Evolutionary conservation across 306 rosid species (phyloP).

Genomic region (Begonia loranthoides): DNA sequence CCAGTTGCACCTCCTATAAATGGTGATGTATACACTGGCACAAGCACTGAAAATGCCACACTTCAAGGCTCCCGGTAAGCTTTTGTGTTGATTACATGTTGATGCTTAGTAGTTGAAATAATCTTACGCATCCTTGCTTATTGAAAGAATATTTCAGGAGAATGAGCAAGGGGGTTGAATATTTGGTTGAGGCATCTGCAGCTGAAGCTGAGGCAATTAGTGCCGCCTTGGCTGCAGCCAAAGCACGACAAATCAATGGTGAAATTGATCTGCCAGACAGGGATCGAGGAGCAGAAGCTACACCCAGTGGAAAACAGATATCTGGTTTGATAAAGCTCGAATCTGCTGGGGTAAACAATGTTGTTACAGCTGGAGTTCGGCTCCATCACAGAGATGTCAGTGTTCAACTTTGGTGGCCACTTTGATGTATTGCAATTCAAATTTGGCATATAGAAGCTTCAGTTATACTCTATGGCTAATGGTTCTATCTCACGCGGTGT

Average conservation of each 20-base stretch:
- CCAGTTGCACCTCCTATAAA: constrained; percentile 93
- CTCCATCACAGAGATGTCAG: constrained; percentile 99
- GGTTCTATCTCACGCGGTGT: constrained; percentile 14
- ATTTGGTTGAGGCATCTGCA: constrained; percentile 97
- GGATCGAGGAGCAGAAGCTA: constrained; percentile 93
- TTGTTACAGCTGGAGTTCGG: constrained; percentile 75
- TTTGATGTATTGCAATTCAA: constrained; percentile 9
- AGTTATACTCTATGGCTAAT: constrained; percentile 6
- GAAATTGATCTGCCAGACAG: constrained; percentile 88
- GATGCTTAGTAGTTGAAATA: no score
- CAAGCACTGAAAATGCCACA: constrained; percentile 92
- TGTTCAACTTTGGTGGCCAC: constrained; percentile 16
- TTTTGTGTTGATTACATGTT: not conserved
- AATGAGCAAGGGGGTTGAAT: constrained; percentile 89
- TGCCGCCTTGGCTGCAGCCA: constrained; percentile 96
- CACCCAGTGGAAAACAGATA: constrained; percentile 89
- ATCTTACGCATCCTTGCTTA: no score
- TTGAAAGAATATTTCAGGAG: constrained; percentile 29
- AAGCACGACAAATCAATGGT: constrained; percentile 88
- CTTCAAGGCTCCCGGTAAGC: constrained; percentile 70
- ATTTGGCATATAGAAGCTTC: not conserved
- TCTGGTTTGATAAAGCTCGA: constrained; percentile 82
- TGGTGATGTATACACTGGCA: constrained; percentile 90
- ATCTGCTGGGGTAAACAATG: constrained; percentile 51
- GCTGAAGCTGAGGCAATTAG: constrained; percentile 99